Percentiles rank a stretch among this genome's conserved stretches.
Conservation (phyloP, 116 monocot species). For the Trichopus zeylanicus region DNA sequence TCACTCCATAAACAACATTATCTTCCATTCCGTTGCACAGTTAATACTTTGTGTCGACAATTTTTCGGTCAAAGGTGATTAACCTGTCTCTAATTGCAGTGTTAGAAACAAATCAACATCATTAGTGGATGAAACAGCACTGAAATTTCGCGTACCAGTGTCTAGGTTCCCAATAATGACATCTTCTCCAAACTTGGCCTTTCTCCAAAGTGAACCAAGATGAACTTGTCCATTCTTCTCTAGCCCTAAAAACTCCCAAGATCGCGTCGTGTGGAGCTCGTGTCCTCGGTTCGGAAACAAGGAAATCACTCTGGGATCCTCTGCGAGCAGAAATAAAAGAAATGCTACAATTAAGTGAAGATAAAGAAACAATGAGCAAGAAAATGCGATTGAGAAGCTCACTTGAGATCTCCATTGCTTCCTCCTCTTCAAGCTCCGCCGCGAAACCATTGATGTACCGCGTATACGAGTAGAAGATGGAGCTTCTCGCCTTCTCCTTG, state of each 20-base stretch:
- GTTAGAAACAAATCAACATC: background rate
- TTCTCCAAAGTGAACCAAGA: conserved; percentile 33
- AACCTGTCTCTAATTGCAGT: background rate
- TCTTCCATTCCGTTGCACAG: background rate
- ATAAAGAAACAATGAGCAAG: background rate
- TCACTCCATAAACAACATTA: background rate
- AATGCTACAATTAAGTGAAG: background rate
- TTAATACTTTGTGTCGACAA: background rate
- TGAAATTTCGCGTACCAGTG: conserved; percentile 19
- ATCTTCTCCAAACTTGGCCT: conserved; percentile 38
- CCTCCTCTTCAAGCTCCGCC: conserved; percentile 28
- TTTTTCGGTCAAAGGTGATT: too few species aligned
- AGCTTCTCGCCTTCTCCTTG: conserved; percentile 26
- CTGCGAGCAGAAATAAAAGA: conserved; percentile 5
- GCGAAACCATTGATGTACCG: conserved; percentile 36
- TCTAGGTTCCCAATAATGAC: conserved; percentile 53
- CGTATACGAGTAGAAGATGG: conserved; percentile 36
- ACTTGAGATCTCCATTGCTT: conserved; percentile 34
- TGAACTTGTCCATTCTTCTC: conserved; percentile 36
- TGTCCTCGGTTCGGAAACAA: conserved; percentile 45
- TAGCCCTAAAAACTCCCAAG: conserved; percentile 59
- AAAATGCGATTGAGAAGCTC: background rate
- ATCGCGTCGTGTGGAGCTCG: conserved; percentile 45
- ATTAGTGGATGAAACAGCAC: background rate
- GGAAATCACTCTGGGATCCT: conserved; percentile 33